These are phyloP conservation scores for Dactylonectria macrodidyma DNA, from an alignment of 2,329 filamentous ascomycete species.

Conservation along the genomic window DNA sequence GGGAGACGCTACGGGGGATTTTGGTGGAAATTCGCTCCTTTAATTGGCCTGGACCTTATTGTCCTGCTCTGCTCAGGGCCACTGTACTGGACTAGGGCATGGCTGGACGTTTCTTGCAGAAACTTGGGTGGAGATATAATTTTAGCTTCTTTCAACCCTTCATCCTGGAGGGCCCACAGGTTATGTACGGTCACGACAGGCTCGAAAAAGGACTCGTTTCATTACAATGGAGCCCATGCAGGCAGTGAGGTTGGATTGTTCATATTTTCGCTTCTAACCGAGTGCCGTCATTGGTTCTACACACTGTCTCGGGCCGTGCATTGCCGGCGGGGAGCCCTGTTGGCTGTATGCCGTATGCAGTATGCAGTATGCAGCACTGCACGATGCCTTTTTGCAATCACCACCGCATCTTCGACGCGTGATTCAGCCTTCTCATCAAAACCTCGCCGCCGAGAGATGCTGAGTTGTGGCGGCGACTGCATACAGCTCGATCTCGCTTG, in stretches of 20 bases:
- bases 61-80: neutral
- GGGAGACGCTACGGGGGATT: neutral
- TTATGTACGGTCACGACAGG: too few species aligned
- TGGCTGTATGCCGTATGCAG: too few species aligned
- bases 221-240: neutral
- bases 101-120: neutral
- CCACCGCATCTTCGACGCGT: neutral
- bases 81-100: too few species aligned
- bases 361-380: neutral
- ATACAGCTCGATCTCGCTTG: neutral
- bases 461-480: neutral
- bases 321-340: neutral
- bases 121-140: neutral
- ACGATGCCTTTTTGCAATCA: neutral
- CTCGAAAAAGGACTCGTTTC: neutral
- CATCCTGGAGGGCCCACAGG: too few species aligned
- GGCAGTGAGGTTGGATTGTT: neutral
- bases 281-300: neutral
- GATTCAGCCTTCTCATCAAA: neutral
- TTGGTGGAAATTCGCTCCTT: neutral
- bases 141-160: neutral
- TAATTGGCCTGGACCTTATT: neutral
- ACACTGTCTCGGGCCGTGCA: neutral
- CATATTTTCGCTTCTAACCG: neutral
- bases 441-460: neutral